phyloP scores from a whole-genome alignment of 495 filamentous ascomycete species.

The Lineolata rhizophorae region DNA sequence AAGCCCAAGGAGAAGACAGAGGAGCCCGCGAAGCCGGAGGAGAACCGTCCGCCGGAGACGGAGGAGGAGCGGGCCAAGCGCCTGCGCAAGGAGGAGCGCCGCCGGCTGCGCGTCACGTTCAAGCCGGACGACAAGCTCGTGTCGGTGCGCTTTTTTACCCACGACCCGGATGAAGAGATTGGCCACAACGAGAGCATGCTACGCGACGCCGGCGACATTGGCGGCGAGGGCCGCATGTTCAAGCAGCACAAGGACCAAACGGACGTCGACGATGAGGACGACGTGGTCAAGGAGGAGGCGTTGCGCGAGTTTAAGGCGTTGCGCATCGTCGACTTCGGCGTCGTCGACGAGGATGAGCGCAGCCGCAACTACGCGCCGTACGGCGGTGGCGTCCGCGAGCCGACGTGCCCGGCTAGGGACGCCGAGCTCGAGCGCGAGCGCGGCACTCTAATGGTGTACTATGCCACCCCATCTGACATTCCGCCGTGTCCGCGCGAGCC shows the following conservation, averaged over 20 bases:
- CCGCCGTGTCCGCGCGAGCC: slow-evolving; percentile 62
- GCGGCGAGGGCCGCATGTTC: slow-evolving; percentile 59
- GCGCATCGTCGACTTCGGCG: slow-evolving; percentile 30
- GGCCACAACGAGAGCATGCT: slow-evolving; percentile 43
- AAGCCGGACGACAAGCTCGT: slow-evolving; percentile 53
- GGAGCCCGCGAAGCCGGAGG: slow-evolving; percentile 25
- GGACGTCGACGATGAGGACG: slow-evolving; percentile 37
- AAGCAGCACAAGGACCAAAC: slow-evolving; percentile 46
- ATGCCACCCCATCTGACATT: slow-evolving; percentile 50
- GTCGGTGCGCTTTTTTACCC: slow-evolving; percentile 49
- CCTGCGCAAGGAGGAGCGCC: slow-evolving; percentile 55
- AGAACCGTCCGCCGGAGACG: slow-evolving; percentile 44
- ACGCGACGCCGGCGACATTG: slow-evolving; percentile 47
- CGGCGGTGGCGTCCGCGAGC: slow-evolving; percentile 31
- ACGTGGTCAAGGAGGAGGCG: slow-evolving; percentile 23
- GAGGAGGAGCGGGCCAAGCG: slow-evolving; percentile 50
- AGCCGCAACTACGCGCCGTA: slow-evolving; percentile 35
- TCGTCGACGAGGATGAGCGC: slow-evolving; percentile 28
- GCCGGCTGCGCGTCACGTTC: slow-evolving; percentile 47
- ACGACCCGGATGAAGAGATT: slow-evolving; percentile 61
- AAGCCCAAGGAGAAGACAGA: slow-evolving; percentile 40
- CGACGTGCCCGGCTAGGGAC: slow-evolving; percentile 41
- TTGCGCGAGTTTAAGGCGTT: slow-evolving; percentile 24
- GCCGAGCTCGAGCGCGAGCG: slow-evolving; percentile 49
- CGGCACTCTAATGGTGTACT: slow-evolving; percentile 66